These are phyloP conservation scores for Phytophthora brassicae DNA, from an alignment of 352 stramenopile species.

Conservation along the genomic window DNA sequence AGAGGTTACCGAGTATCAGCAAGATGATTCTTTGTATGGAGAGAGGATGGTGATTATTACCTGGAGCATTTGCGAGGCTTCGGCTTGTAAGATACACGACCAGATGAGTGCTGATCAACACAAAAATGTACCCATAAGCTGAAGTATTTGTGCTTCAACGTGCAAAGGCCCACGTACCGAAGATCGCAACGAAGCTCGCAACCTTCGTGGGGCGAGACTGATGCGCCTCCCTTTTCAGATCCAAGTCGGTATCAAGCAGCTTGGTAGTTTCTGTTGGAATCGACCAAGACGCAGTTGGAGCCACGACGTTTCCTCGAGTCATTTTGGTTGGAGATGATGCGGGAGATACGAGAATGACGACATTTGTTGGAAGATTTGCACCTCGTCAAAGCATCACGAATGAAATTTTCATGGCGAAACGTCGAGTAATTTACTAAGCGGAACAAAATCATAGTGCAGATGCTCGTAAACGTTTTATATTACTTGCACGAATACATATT, in stretches of 20 bases:
- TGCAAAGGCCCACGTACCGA: slow-evolving; percentile 9
- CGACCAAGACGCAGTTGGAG: slow-evolving; percentile 7
- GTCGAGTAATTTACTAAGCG: no score
- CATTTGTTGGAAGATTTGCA: slow-evolving; percentile 4
- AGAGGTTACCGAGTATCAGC: background rate
- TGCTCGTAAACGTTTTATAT: slow-evolving; percentile 26
- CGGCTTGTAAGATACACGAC: slow-evolving; percentile 35
- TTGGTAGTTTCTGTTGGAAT: slow-evolving; percentile 26
- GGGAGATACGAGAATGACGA: slow-evolving; percentile 23
- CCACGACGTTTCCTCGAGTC: slow-evolving; percentile 24
- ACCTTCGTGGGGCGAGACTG: slow-evolving; percentile 22
- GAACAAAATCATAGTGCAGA: no score
- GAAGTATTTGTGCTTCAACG: background rate
- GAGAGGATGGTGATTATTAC: background rate
- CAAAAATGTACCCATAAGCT: background rate
- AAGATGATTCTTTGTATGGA: background rate
- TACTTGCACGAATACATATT: slow-evolving; percentile 24
- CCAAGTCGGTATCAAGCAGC: slow-evolving; percentile 16
- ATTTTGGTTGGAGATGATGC: slow-evolving; percentile 9
- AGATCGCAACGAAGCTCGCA: slow-evolving; percentile 27
- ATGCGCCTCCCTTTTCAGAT: slow-evolving; percentile 18
- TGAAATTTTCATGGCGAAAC: slow-evolving; percentile 3
- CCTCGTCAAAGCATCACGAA: background rate
- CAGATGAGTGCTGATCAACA: slow-evolving; percentile 26
- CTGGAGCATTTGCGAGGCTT: slow-evolving; percentile 34